Conservation (phyloP, 2,329 filamentous ascomycete genomes). For the Colletotrichum limetticola region DNA sequence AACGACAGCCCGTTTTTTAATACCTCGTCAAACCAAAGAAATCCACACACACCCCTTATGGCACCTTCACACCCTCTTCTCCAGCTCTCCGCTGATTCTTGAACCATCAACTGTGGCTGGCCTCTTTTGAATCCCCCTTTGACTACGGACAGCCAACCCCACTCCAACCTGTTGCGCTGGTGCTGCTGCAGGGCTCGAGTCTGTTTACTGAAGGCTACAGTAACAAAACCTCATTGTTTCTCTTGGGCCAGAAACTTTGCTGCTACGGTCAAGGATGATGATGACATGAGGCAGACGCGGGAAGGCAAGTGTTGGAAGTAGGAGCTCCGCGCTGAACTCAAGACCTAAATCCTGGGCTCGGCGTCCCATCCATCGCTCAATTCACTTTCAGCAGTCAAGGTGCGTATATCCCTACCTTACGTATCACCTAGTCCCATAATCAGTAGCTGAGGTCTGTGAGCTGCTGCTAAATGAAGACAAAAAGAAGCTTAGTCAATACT, state of each 20-base stretch:
- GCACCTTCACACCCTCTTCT: neutral
- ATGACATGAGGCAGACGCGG: neutral
- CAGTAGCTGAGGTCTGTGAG: conserved; percentile 1
- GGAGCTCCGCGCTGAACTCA: neutral
- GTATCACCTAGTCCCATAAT: neutral
- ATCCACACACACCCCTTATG: neutral
- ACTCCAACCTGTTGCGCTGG: neutral
- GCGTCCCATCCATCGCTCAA: neutral
- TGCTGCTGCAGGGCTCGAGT: neutral
- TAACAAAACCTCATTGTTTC: neutral
- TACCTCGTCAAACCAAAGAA: neutral
- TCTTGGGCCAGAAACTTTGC: neutral
- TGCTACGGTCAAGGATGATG: neutral
- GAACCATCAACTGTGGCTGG: conserved; percentile 1
- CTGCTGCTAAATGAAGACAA: neutral
- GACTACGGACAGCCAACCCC: neutral
- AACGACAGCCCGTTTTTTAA: neutral
- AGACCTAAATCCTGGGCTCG: neutral
- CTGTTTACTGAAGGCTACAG: neutral
- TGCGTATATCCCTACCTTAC: neutral
- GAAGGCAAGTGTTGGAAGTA: neutral
- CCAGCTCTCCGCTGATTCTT: neutral
- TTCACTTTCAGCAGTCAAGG: neutral
- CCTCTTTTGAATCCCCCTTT: neutral
- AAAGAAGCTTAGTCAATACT: neutral